phyloP scores from a whole-genome alignment of 345 rosid species.

The Populus tremula region DNA sequence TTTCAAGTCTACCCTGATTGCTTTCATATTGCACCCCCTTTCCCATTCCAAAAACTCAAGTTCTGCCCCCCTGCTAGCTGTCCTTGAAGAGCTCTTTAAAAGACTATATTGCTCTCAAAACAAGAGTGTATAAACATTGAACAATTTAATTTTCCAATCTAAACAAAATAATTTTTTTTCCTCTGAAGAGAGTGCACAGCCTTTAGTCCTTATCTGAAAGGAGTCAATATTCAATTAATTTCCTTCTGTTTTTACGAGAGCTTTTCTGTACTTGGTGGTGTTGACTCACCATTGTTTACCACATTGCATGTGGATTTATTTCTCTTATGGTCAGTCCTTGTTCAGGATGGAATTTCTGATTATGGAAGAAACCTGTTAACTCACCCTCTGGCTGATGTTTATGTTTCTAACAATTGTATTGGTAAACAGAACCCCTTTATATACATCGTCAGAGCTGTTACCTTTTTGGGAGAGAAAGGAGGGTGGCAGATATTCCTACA shows the following conservation, averaged over 20 bases:
- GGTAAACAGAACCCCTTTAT: conserved; percentile 74
- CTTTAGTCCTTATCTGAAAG: neutral
- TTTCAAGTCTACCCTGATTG: neutral
- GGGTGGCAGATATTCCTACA: conserved; percentile 87
- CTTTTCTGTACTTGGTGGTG: neutral
- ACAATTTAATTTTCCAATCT: too few relatives aligned
- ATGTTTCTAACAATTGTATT: conserved; percentile 12
- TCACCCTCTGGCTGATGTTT: conserved; percentile 6
- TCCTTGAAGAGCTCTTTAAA: too few relatives aligned
- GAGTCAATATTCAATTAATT: neutral
- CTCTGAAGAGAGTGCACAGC: neutral
- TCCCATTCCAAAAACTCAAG: neutral
- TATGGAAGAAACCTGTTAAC: neutral
- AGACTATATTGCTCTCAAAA: neutral
- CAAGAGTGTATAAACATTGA: neutral
- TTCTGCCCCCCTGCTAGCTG: neutral
- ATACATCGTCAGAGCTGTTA: conserved; percentile 96
- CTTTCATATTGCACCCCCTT: neutral
- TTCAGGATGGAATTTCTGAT: conserved; percentile 6
- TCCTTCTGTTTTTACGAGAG: neutral
- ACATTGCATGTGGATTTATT: neutral
- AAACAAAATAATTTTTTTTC: neutral
- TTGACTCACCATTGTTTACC: neutral
- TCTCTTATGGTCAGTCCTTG: neutral
- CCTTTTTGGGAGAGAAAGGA: conserved; percentile 94